A percentile compares a stretch with the other conserved stretches of the same genome.
Evolutionary conservation across 129 eudicot genomes (phyloP).

Genomic region (carrot (Daucus carota)): DNA sequence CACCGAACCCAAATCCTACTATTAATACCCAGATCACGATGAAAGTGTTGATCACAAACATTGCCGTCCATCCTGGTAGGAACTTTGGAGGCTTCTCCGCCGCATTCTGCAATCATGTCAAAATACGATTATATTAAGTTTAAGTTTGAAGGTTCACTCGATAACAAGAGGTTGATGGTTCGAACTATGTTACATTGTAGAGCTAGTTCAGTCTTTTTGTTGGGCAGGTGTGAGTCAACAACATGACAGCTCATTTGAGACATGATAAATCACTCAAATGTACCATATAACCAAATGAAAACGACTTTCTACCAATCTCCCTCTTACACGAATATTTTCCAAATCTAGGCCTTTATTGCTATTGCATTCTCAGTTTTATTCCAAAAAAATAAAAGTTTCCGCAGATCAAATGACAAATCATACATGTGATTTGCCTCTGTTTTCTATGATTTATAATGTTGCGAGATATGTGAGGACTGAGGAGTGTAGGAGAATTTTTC

Average conservation of each 20-base stretch:
- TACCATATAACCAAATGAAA: constrained; percentile 29
- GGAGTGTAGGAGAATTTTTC: background rate
- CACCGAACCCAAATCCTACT: constrained; percentile 35
- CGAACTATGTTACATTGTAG: background rate
- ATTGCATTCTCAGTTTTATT: background rate
- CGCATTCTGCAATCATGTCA: constrained; percentile 20
- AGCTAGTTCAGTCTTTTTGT: background rate
- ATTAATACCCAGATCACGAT: constrained; percentile 24
- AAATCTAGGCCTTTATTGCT: constrained; percentile 24
- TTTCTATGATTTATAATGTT: background rate
- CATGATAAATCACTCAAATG: constrained; percentile 7
- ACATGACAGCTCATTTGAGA: constrained; percentile 23
- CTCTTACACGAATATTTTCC: constrained; percentile 8
- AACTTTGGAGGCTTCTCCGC: constrained; percentile 38
- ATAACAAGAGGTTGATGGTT: background rate
- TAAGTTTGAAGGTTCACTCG: background rate
- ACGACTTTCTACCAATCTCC: constrained; percentile 27
- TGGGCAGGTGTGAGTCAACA: background rate
- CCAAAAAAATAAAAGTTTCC: background rate
- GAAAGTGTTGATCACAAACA: constrained; percentile 24
- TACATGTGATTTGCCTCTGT: background rate
- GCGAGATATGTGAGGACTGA: background rate
- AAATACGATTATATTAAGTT: background rate
- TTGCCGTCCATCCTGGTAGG: constrained; percentile 32
- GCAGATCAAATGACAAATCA: background rate